Evolutionary conservation across 1,284 basidiomycete species (phyloP), one percentile per base, ranked within the genome.

Genomic region (Tylopilus sp.): DNA sequence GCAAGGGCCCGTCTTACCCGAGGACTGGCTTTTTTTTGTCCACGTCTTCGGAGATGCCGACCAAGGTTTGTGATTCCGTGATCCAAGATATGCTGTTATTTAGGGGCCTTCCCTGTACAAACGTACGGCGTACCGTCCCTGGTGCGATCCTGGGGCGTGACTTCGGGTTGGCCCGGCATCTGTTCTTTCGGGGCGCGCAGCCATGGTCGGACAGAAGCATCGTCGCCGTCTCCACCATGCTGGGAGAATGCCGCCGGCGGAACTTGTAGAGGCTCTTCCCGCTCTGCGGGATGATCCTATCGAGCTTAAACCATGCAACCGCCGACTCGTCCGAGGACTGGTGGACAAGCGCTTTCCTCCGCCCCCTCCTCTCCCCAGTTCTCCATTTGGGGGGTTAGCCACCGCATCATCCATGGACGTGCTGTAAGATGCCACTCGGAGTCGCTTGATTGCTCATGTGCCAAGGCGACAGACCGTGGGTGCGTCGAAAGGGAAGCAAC

Each of bases 241-340:
- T 28, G 13, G 31, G 25, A 13, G 53, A 54, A 23, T 41, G 28
- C 51, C 19, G 36, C 31, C 52, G 45, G 36, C 29, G 51, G 37
- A 31, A 6, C 23, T 29, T 23, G 25, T 46, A 15, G 2, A 9
- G 4, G 11, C 16, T 18, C n/a, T 10, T 2, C 13, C 33, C 18
- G n/a, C 33, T 6, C 33, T 34, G 16, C 33, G 26, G 25, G 18
- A 28, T 19, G 29, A 19, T 21, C n/a, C 55, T 29, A 35, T 36
- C 28, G 25, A 55, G 54, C 46, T 12, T 51, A 55, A 55, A 51
- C 46, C 16, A 45, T 41, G 42, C 54, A 43, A 5, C 37, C 48
- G 16, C 33, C 4, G 16, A 34, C 16, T 34, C 18, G 15, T 21
- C 48, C 48, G 44, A 39, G 45, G 30, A 48, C 2, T 33, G n/a